These are phyloP conservation scores for Bruguiera parviflora DNA, from an alignment of 345 rosid genomes.

Conservation along the genomic window DNA sequence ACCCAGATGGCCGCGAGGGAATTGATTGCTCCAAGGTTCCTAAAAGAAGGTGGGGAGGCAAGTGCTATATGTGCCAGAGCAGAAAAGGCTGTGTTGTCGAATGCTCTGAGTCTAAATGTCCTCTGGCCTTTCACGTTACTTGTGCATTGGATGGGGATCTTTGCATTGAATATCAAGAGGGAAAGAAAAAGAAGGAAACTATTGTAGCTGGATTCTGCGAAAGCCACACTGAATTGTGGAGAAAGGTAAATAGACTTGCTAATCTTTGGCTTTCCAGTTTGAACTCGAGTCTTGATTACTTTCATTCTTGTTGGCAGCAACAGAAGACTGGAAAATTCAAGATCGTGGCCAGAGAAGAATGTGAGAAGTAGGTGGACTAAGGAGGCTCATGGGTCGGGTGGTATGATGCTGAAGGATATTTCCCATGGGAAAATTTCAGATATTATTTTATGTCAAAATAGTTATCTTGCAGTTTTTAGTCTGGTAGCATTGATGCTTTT, in stretches of 20 bases:
- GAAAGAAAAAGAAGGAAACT: slow-evolving; percentile 52
- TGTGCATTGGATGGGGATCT: slow-evolving; percentile 79
- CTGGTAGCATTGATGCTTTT: background rate
- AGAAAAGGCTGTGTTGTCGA: slow-evolving; percentile 66
- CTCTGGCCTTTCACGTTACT: slow-evolving; percentile 68
- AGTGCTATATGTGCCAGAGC: slow-evolving; percentile 58
- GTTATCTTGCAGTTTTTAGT: background rate
- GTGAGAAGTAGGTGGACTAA: slow-evolving; percentile 25
- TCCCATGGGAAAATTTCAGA: background rate
- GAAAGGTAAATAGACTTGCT: slow-evolving; percentile 43
- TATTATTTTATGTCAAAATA: background rate
- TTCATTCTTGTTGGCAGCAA: slow-evolving; percentile 55
- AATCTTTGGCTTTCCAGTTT: background rate
- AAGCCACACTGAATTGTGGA: slow-evolving; percentile 70
- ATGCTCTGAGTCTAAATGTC: slow-evolving; percentile 83
- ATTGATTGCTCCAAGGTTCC: slow-evolving; percentile 61
- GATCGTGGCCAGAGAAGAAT: slow-evolving; percentile 77
- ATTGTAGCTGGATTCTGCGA: slow-evolving; percentile 89
- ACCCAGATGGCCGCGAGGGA: slow-evolving; percentile 81
- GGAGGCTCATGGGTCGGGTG: background rate
- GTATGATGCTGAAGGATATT: background rate
- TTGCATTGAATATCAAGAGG: slow-evolving; percentile 69
- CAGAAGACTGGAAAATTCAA: slow-evolving; percentile 86
- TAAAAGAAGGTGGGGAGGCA: slow-evolving; percentile 53
- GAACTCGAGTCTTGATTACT: background rate